Conservation (phyloP, 192 early-diverging fungal species). For the Pilobolus umbonatus region DNA sequence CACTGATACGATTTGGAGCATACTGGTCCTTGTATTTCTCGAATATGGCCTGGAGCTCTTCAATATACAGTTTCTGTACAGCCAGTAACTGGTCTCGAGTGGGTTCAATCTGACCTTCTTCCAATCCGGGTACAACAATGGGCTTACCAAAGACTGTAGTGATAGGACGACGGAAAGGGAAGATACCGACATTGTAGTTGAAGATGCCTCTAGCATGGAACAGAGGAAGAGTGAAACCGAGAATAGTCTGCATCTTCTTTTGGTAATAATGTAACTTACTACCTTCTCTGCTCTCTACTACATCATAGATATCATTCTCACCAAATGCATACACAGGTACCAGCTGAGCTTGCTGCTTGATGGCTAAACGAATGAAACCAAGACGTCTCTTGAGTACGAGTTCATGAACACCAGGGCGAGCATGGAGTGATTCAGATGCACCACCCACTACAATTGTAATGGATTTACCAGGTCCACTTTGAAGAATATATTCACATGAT, state of each 20-base stretch:
- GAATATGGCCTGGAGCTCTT: constrained; percentile 56
- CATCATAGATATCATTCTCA: constrained; percentile 88
- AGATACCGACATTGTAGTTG: constrained; percentile 57
- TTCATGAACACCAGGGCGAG: constrained; percentile 58
- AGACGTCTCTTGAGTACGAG: constrained; percentile 73
- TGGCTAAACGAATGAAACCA: constrained; percentile 90
- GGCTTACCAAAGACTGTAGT: constrained; percentile 57
- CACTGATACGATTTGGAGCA: constrained; percentile 56
- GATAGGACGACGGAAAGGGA: constrained; percentile 48
- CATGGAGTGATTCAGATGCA: constrained; percentile 76
- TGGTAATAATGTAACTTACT: constrained; percentile 69
- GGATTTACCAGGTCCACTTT: constrained; percentile 58
- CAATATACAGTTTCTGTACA: constrained; percentile 66
- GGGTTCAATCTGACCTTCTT: constrained; percentile 44
- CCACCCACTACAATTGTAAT: constrained; percentile 90
- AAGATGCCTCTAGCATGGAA: constrained; percentile 87
- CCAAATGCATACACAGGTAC: constrained; percentile 93
- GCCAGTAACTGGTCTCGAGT: constrained; percentile 52
- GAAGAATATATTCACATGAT: constrained; percentile 75
- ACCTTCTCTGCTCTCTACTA: constrained; percentile 63
- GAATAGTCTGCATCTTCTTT: constrained; percentile 58
- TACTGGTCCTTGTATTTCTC: constrained; percentile 71
- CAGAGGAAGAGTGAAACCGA: constrained; percentile 71
- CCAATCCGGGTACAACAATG: constrained; percentile 52
- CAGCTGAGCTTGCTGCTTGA: constrained; percentile 66